Base-by-base conservation (phyloP, 345 rosid genomes). In the Euphorbia peplus region DNA sequence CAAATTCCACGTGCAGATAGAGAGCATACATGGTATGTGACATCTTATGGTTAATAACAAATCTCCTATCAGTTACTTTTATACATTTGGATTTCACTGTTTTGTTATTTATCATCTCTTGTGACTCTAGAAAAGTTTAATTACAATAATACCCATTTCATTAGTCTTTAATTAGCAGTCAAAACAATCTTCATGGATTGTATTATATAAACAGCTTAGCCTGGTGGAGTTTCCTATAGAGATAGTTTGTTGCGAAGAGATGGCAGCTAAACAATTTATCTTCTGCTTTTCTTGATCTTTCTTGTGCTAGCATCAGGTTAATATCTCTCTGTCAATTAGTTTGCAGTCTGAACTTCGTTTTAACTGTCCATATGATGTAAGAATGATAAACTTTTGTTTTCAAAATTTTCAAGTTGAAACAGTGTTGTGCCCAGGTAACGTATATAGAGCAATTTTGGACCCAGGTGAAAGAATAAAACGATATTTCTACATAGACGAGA, bases 211-310 rank as follows among this genome's bases (percentile, higher is more conserved):
- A 32, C 21, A 63, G 13, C 24, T 50, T 51, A 18, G 46, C 47
- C 6, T 32, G 41, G 26, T 57, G 11, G 59, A 21, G n/a, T 51
- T 66, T 67, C 28, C 61, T 25, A 56, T 6, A 37, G 35, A 66
- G 46, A 51, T 50, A 5, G 46, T 30, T 50, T 1, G 12, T 19
- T 19, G 29, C 8, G 35, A 39, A 39, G 61, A 22, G 41, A 68
- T 68, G 71, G 63, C 71, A 42, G n/a, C n/a, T n/a, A 68, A 44
- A 28, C 55, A 42, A 16, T 9, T 21, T 15, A 26, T 62, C 59
- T 66, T 50, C 53, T 68, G 54, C 64, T 68, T 29, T 8, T 68
- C 28, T 63, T 68, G 42, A 39, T 41, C 53, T 28, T 68, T n/a
- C 26, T 68, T 13, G 3, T 68, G 13, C 26, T 68, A 14, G 42